Conservation (phyloP, 2,329 filamentous ascomycete species). For the Phyllosticta citrichinensis region DNA sequence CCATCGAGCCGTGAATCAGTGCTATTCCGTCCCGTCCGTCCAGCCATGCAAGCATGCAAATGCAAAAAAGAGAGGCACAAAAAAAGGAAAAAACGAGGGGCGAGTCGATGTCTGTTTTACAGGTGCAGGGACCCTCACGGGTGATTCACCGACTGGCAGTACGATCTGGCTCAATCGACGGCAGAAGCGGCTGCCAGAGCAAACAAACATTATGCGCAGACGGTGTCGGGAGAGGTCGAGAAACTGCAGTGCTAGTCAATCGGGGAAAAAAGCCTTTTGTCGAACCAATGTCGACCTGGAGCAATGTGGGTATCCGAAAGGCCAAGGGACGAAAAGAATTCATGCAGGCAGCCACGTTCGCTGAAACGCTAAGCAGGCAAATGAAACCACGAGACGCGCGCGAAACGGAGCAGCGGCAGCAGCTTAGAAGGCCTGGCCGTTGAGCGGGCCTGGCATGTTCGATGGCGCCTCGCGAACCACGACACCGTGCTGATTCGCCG, state of each 20-base stretch:
- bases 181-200: not conserved
- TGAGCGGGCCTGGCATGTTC: slow-evolving; percentile 19
- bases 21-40: not conserved
- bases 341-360: not conserved
- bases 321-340: not conserved
- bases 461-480: not conserved
- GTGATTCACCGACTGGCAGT: not conserved
- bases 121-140: not conserved
- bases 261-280: not conserved
- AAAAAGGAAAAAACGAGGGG: not conserved
- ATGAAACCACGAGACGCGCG: not conserved
- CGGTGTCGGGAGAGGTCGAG: not conserved
- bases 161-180: not conserved
- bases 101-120: not conserved
- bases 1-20: not conserved
- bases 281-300: not conserved
- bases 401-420: not conserved
- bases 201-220: not conserved
- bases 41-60: not conserved
- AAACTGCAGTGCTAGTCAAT: not conserved
- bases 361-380: not conserved
- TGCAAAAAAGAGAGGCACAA: not conserved
- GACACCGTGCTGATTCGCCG: slow-evolving; percentile 7
- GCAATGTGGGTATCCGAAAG: not conserved
- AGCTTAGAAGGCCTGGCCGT: slow-evolving; percentile 35